Conservation (phyloP, 345 rosid genomes). For the Pistacia atlantica region DNA sequence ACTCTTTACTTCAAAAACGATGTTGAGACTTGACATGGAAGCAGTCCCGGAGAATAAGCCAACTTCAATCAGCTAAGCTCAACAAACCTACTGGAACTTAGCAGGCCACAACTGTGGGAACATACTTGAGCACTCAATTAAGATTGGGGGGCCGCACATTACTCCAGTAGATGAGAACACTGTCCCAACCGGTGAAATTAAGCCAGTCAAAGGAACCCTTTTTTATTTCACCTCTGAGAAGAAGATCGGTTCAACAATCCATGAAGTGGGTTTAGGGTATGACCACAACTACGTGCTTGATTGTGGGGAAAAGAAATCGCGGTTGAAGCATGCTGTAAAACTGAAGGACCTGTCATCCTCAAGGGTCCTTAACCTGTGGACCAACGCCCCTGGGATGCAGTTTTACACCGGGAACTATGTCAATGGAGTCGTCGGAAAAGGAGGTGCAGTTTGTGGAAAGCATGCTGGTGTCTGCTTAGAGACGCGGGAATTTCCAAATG, state of each 20-base stretch:
- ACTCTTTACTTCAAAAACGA: constrained; percentile 64
- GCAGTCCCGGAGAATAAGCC: constrained; percentile 73
- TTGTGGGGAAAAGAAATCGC: constrained; percentile 63
- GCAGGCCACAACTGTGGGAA: constrained; percentile 78
- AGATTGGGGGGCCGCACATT: constrained; percentile 75
- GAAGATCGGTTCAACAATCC: constrained; percentile 60
- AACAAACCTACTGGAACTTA: constrained; percentile 95
- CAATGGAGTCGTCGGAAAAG: constrained; percentile 72
- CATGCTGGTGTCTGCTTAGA: constrained; percentile 88
- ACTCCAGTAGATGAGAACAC: constrained; percentile 83
- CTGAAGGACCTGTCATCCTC: constrained; percentile 63
- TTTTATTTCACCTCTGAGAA: constrained; percentile 82
- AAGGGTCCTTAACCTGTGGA: constrained; percentile 84
- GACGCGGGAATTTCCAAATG: constrained; percentile 90
- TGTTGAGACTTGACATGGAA: constrained; percentile 92
- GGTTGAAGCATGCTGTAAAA: constrained; percentile 72
- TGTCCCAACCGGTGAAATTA: constrained; percentile 82
- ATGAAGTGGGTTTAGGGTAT: constrained; percentile 83
- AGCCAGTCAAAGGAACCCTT: constrained; percentile 75
- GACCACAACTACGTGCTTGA: constrained; percentile 89
- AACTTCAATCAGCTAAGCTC: constrained; percentile 86
- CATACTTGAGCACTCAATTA: constrained; percentile 70
- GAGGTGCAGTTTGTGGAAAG: constrained; percentile 71
- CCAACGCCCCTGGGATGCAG: constrained; percentile 84
- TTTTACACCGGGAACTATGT: constrained; percentile 88